These are phyloP conservation scores for Cercospora janseana DNA, from an alignment of 2,329 filamentous ascomycete genomes.

Conservation along the genomic window DNA sequence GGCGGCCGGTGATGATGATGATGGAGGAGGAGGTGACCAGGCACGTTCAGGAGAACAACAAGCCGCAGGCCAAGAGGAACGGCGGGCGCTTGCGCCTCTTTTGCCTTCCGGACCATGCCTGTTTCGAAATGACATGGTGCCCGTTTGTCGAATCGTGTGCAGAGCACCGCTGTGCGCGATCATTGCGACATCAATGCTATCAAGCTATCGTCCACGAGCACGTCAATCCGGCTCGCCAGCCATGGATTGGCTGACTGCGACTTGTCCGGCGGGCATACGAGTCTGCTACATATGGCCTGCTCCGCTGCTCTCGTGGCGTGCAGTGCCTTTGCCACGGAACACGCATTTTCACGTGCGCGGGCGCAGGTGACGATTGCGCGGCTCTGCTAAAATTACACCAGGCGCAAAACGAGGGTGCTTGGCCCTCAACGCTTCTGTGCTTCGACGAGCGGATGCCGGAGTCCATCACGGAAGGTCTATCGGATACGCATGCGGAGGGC, in stretches of 20 bases:
- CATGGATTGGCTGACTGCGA: no score
- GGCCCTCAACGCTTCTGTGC: conserved; percentile 18
- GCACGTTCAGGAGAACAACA: conserved; percentile 22
- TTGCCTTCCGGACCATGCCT: conserved; percentile 17
- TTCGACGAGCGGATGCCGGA: no score
- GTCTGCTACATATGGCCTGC: neutral
- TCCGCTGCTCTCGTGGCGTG: neutral
- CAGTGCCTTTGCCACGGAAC: neutral
- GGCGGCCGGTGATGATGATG: conserved; percentile 13
- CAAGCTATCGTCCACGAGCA: no score
- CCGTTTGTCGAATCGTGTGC: conserved; percentile 3
- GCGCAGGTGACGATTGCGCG: conserved; percentile 12
- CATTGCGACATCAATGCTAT: no score
- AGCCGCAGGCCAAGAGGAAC: conserved; percentile 10
- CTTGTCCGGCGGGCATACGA: no score
- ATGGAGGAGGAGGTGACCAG: conserved; percentile 17
- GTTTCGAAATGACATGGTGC: conserved; percentile 12
- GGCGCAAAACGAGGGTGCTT: conserved; percentile 2
- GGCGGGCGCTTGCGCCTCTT: conserved; percentile 24
- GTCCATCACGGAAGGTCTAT: no score
- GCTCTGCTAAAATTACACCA: conserved; percentile 12
- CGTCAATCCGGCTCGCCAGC: neutral
- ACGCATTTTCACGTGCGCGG: conserved; percentile 6
- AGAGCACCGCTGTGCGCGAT: no score
- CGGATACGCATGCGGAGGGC: no score